Evolutionary conservation across 2,329 filamentous ascomycete genomes (phyloP), one percentile per base, ranked within the genome.

Genomic region (Raffaelea deltoideospora): DNA sequence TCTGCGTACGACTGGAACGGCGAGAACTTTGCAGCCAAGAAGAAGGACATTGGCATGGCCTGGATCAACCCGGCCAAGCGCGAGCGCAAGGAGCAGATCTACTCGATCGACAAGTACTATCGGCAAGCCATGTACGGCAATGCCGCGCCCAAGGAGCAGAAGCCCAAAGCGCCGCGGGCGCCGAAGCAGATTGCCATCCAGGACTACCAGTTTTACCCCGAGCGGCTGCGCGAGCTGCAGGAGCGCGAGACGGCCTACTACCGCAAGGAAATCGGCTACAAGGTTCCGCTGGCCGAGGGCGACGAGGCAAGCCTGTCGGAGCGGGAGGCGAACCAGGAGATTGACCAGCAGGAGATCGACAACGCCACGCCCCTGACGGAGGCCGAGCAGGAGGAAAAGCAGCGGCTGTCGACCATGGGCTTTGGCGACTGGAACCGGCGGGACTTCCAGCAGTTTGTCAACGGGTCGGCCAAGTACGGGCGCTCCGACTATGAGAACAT

Each of bases 31-130:
- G 83, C 86, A 37, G 83, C 81, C 40, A 74, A 79, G 53, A 92
- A 92, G 62, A 93, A 92, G 57, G 81, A 90, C 37, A 39, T 95
- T 44, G 85, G 84, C 34, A 72, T 95, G 45, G 87, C 68, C 51
- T 98, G 92, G 92, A 98, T 98, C 62, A 94, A 98, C 50, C 92
- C 90, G 3, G 78, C 88, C 14, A 98, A 98, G 67, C 87, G 90
- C 57, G 92, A 98, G 61, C 83, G 90, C 50, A 98, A 96, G 58
- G 88, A 96, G 53, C 86, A 95, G 54, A 86, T 85, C 5, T 98
- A 98, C 55, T 95, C 88, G 0, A 94, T 98, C 64, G 92, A 98
- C 56, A 93, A 95, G 57, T 98, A 98, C 61, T 98, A 96, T 61
- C 80, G 88, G 46, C 79, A 92, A 50, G 84, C 86, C 10, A 72